Evolutionary conservation across 108 stramenopile genomes (phyloP).

Genomic region (Aurantiochytrium sp.): DNA sequence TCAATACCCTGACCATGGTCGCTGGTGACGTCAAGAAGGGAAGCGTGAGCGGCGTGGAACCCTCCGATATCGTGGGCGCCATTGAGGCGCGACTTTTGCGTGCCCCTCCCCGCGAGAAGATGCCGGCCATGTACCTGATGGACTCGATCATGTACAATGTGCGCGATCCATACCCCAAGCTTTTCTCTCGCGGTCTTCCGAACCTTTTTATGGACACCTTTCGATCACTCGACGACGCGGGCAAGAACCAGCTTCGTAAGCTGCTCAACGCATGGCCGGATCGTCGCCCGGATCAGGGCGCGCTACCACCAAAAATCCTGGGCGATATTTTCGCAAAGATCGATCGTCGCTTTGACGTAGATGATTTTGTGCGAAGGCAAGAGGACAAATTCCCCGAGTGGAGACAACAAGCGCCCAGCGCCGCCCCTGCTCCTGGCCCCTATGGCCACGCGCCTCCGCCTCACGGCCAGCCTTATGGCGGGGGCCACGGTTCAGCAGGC

Average conservation of each 20-base stretch:
- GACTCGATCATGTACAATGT: conserved; percentile 11
- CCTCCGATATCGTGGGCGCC: background rate
- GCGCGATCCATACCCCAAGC: background rate
- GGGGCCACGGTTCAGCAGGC: background rate
- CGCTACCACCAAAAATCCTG: background rate
- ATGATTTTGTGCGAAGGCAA: background rate
- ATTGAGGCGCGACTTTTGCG: background rate
- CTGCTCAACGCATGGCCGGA: background rate
- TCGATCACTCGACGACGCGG: background rate
- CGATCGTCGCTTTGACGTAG: background rate
- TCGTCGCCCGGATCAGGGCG: background rate
- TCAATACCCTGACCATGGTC: background rate
- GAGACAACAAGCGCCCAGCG: background rate
- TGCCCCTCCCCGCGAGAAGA: background rate
- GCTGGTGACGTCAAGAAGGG: background rate
- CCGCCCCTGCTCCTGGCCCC: background rate
- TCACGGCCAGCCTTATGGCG: too few relatives aligned
- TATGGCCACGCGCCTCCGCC: background rate
- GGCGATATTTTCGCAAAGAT: background rate
- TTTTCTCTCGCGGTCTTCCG: background rate
- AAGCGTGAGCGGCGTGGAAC: background rate
- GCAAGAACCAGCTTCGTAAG: background rate
- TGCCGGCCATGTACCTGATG: background rate
- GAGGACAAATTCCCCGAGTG: background rate
- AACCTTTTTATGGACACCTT: background rate